Percentiles rank a stretch among this genome's conserved stretches.
Conservation (phyloP, 164 flowering plant species). For the Tinospora cordifolia region DNA sequence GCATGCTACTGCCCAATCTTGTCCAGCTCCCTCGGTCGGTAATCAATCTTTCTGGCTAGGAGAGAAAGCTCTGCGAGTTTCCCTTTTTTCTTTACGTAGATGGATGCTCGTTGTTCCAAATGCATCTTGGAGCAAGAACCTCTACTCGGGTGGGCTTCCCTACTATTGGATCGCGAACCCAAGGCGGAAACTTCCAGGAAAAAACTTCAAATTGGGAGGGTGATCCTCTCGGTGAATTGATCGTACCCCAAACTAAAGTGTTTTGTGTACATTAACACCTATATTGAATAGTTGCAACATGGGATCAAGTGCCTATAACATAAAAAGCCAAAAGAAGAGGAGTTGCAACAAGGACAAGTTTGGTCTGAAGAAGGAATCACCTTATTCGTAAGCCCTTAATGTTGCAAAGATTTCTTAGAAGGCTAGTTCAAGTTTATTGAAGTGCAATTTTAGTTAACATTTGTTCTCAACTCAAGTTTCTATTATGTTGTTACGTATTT, state of each 20-base stretch:
- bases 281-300: conserved; percentile 28
- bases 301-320: conserved; percentile 11
- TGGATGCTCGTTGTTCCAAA: too few relatives aligned
- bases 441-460: neutral
- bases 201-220: conserved; percentile 36
- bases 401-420: conserved; percentile 7
- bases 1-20: too few relatives aligned
- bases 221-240: too few relatives aligned
- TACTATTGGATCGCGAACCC: too few relatives aligned
- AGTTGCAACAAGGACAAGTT: conserved; percentile 3
- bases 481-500: neutral
- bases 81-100: too few relatives aligned
- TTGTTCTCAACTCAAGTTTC: neutral
- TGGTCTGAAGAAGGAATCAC: conserved; percentile 29
- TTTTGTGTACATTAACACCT: conserved; percentile 30
- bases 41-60: too few relatives aligned
- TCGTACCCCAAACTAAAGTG: too few relatives aligned
- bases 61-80: too few relatives aligned
- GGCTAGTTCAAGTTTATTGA: conserved; percentile 6
- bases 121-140: conserved; percentile 34
- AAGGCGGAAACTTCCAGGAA: conserved; percentile 39
- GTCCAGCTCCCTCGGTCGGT: too few relatives aligned
- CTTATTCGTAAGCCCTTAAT: conserved; percentile 18
- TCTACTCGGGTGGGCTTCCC: too few relatives aligned
- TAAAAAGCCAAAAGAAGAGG: conserved; percentile 16